phyloP scores from a whole-genome alignment of 108 stramenopile genomes.

The Nitzschia inconspicua region DNA sequence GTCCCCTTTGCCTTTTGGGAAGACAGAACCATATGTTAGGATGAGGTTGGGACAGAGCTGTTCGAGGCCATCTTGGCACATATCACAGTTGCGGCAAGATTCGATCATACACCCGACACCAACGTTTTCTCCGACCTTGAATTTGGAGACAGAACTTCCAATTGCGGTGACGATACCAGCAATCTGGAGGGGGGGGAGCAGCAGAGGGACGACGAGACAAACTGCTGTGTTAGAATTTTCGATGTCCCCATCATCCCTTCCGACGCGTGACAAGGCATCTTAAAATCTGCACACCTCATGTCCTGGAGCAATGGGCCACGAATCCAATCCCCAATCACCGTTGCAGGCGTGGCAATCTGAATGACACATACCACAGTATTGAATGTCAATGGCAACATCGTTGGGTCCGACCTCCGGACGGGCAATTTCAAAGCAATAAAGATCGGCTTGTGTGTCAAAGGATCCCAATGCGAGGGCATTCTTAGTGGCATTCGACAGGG shows the following conservation, averaged over 20 bases:
- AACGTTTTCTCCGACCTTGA: slow-evolving; percentile 60
- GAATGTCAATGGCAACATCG: neutral
- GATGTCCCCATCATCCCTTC: no score
- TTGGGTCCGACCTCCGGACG: slow-evolving; percentile 2
- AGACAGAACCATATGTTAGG: slow-evolving; percentile 17
- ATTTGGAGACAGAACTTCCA: slow-evolving; percentile 45
- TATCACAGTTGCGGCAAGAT: slow-evolving; percentile 48
- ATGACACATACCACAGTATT: slow-evolving; percentile 41
- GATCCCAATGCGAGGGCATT: neutral
- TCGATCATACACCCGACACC: slow-evolving; percentile 70
- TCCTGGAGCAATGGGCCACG: slow-evolving; percentile 25
- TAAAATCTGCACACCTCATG: slow-evolving; percentile 13
- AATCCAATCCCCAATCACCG: slow-evolving; percentile 29
- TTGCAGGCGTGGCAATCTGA: slow-evolving; percentile 41
- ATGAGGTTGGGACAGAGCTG: slow-evolving; percentile 28
- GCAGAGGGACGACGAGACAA: no score
- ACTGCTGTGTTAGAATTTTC: no score
- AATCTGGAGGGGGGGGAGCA: no score
- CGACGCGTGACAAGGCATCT: slow-evolving; percentile 17
- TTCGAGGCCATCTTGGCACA: slow-evolving; percentile 46
- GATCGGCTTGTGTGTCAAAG: neutral
- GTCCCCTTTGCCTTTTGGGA: slow-evolving; percentile 18
- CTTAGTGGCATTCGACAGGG: neutral
- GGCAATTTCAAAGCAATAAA: slow-evolving; percentile 3
- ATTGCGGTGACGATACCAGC: slow-evolving; percentile 46